phyloP scores from a whole-genome alignment of 2,329 filamentous ascomycete genomes.

The Neopestalotiopsis rosae region DNA sequence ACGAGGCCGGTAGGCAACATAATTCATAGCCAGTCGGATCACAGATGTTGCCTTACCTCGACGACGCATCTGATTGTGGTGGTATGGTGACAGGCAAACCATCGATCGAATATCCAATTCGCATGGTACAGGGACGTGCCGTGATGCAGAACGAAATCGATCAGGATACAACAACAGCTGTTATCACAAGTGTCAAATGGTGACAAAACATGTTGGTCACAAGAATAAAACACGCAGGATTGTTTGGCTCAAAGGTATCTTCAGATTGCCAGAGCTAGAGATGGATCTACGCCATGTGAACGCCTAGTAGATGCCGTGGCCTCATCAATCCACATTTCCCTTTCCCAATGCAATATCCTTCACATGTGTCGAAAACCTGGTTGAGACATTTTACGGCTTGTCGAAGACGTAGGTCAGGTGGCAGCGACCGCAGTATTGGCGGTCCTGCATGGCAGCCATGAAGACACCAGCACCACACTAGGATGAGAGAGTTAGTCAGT shows the following conservation, averaged over 20 bases:
- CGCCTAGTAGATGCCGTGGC: background rate
- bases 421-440: constrained; percentile 90
- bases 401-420: constrained; percentile 77
- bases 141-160: no score
- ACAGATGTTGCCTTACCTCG: background rate
- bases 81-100: background rate
- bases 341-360: constrained; percentile 9
- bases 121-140: no score
- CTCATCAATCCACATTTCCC: constrained; percentile 15
- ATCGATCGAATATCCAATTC: no score
- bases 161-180: background rate
- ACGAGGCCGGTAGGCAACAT: background rate
- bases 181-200: background rate
- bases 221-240: background rate
- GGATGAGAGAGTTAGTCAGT: background rate
- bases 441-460: constrained; percentile 99
- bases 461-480: constrained; percentile 99
- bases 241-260: background rate
- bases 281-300: constrained; percentile 17
- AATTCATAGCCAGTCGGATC: background rate
- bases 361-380: constrained; percentile 3
- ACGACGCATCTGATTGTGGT: background rate
- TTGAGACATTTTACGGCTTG: constrained; percentile 48
- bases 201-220: background rate
- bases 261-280: constrained; percentile 15